Percentiles rank a stretch among this genome's conserved stretches.
Evolutionary conservation across 192 early-diverging fungal genomes (phyloP).

Genomic region (Mortierella hygrophila): DNA sequence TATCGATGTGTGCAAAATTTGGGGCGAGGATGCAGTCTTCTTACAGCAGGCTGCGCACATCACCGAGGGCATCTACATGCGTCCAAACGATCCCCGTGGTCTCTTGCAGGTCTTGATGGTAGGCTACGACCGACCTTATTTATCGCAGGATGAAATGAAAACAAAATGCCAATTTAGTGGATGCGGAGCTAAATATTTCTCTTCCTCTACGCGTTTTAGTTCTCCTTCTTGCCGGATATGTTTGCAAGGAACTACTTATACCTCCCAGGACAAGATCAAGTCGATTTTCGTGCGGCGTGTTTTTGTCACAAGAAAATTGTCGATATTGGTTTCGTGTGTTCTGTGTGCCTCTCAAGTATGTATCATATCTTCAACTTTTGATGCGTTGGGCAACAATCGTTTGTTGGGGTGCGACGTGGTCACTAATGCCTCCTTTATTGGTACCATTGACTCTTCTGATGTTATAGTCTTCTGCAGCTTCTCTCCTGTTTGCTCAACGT

Average conservation of each 20-base stretch:
- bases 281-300: conserved; percentile 95
- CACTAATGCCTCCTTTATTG: neutral
- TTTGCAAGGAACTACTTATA: conserved; percentile 79
- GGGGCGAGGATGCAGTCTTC: conserved; percentile 85
- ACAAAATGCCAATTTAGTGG: neutral
- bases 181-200: neutral
- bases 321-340: conserved; percentile 97
- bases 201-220: conserved; percentile 53
- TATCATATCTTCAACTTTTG: conserved; percentile 8
- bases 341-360: conserved; percentile 95
- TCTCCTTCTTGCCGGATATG: conserved; percentile 85
- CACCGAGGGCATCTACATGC: conserved; percentile 87
- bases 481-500: conserved; percentile 83
- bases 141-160: no score
- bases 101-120: conserved; percentile 93
- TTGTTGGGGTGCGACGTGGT: neutral
- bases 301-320: conserved; percentile 97
- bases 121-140: conserved; percentile 10
- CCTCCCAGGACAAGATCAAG: conserved; percentile 80
- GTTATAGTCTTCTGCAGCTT: conserved; percentile 73
- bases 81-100: conserved; percentile 74
- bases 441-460: neutral
- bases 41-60: conserved; percentile 94
- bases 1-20: conserved; percentile 92
- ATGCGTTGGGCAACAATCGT: neutral